phyloP scores from a whole-genome alignment of 106 monocot genomes.

The Triglochin maritima region DNA sequence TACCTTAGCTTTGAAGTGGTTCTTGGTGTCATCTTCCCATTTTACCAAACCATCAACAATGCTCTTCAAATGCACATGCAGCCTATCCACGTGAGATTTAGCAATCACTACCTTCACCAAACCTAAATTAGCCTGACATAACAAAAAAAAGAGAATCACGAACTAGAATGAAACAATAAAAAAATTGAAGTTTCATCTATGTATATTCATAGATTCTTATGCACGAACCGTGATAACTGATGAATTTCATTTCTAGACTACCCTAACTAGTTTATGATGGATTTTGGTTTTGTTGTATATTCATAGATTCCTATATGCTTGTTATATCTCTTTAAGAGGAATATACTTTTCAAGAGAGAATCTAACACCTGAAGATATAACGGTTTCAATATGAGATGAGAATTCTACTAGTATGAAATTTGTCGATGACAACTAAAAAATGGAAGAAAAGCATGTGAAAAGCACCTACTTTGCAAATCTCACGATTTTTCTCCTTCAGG shows the following conservation, averaged over 20 bases:
- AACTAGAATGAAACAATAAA: background rate
- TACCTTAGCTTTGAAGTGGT: constrained; percentile 93
- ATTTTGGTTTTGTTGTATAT: too few relatives aligned
- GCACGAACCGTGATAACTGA: too few relatives aligned
- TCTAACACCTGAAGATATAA: too few relatives aligned
- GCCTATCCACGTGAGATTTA: constrained; percentile 58
- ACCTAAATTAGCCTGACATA: constrained; percentile 77
- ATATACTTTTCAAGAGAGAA: too few relatives aligned
- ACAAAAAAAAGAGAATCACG: background rate
- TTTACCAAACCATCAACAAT: constrained; percentile 80
- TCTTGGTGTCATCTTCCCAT: constrained; percentile 75
- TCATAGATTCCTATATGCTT: too few relatives aligned
- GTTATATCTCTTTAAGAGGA: too few relatives aligned
- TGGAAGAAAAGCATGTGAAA: background rate
- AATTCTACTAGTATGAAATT: too few relatives aligned
- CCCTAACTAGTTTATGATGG: too few relatives aligned
- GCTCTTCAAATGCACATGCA: constrained; percentile 57
- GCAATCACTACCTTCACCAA: constrained; percentile 85
- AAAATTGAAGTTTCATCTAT: background rate
- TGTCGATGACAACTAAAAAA: background rate
- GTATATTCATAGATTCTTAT: too few relatives aligned
- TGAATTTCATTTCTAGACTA: too few relatives aligned
- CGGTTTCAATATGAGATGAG: too few relatives aligned
- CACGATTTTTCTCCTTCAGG: constrained; percentile 74
- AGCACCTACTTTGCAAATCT: constrained; percentile 71